These are phyloP conservation scores for Vairimorpha necatrix DNA, from an alignment of 371 early-diverging fungal species.

Conservation along the genomic window DNA sequence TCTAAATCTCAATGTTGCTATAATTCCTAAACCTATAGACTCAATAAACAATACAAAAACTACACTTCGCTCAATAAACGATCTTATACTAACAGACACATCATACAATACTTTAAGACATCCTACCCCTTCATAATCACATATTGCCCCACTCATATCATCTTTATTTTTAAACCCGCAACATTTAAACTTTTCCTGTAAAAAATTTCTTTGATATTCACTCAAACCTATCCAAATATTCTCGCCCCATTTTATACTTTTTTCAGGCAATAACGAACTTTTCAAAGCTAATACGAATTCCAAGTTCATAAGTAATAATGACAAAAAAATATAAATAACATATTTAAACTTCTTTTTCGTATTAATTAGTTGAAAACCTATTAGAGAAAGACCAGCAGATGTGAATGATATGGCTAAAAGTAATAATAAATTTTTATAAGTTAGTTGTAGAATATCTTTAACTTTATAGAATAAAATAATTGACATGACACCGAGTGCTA, in stretches of 20 bases:
- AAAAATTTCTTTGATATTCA: constrained; percentile 28
- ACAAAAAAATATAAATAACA: constrained; percentile 16
- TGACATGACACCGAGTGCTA: constrained; percentile 9
- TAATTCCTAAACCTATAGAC: constrained; percentile 28
- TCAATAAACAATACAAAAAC: constrained; percentile 44
- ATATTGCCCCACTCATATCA: constrained; percentile 25
- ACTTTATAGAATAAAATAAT: constrained; percentile 14
- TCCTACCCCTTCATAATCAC: not conserved
- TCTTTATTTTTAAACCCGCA: constrained; percentile 37
- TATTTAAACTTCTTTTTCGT: constrained; percentile 15
- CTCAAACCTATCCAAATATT: constrained; percentile 26
- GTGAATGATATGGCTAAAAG: not conserved
- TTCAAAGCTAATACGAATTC: constrained; percentile 28
- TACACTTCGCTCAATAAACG: constrained; percentile 23
- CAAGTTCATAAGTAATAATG: constrained; percentile 34
- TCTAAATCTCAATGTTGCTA: constrained; percentile 34
- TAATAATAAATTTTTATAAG: not conserved
- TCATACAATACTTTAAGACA: constrained; percentile 15
- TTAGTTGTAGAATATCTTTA: constrained; percentile 3
- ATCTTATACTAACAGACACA: not conserved
- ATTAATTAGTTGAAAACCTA: constrained; percentile 12
- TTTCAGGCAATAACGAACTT: constrained; percentile 18
- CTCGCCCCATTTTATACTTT: constrained; percentile 25
- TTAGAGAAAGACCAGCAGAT: not conserved
- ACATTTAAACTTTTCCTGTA: constrained; percentile 48